These are phyloP conservation scores for Penicillium subrubescens DNA, from an alignment of 495 filamentous ascomycete species.

Conservation along the genomic window DNA sequence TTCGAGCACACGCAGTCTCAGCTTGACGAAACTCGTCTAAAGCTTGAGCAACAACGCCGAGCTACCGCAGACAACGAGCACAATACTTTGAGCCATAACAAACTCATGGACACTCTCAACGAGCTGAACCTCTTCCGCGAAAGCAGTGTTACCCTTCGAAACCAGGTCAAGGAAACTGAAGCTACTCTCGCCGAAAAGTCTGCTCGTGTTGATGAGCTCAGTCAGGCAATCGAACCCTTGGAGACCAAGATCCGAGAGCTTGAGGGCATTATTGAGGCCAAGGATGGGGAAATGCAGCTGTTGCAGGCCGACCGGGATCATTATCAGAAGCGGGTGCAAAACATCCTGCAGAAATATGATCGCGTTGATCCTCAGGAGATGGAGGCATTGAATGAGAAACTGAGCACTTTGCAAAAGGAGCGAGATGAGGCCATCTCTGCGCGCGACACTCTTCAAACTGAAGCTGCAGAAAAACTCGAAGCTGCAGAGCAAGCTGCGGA, in stretches of 20 bases:
- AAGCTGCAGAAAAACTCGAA: conserved; percentile 50
- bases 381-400: conserved; percentile 76
- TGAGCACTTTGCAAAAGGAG: conserved; percentile 67
- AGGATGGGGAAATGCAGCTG: conserved; percentile 82
- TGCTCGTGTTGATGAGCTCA: conserved; percentile 70
- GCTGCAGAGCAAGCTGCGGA: conserved; percentile 34
- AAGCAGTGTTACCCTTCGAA: conserved; percentile 83
- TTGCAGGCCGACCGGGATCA: conserved; percentile 84
- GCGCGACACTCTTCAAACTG: conserved; percentile 59
- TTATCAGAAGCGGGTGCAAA: conserved; percentile 90
- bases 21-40: conserved; percentile 81
- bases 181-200: conserved; percentile 72
- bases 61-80: conserved; percentile 72
- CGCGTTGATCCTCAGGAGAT: conserved; percentile 91
- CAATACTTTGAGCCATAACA: conserved; percentile 73
- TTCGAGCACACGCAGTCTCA: conserved; percentile 82
- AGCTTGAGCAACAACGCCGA: conserved; percentile 83
- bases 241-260: conserved; percentile 76
- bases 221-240: conserved; percentile 77
- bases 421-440: conserved; percentile 55
- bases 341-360: conserved; percentile 94
- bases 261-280: conserved; percentile 74
- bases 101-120: conserved; percentile 89
- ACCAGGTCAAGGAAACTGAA: conserved; percentile 78
- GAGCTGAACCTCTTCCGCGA: conserved; percentile 94